These are phyloP conservation scores for Lachancea lanzarotensis DNA, from an alignment of 805 yeast species.

Conservation along the genomic window DNA sequence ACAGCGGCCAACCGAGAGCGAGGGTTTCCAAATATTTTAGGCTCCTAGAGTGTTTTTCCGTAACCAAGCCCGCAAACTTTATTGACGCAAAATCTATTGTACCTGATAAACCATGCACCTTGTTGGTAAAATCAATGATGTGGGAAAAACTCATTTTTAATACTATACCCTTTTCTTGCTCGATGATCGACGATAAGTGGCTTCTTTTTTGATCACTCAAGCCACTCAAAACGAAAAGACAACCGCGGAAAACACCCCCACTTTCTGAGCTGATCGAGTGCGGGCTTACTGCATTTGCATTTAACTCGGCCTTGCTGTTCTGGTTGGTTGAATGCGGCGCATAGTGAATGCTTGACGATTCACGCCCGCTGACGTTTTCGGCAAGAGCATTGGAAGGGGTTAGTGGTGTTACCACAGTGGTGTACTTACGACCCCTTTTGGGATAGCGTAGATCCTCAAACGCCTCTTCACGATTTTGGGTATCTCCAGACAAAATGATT, in stretches of 20 bases:
- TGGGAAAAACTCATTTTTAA: constrained; percentile 32
- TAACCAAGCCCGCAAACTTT: constrained; percentile 60
- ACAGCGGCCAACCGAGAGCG: constrained; percentile 81
- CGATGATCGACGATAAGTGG: constrained; percentile 33
- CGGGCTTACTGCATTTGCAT: background rate
- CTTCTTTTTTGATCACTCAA: constrained; percentile 26
- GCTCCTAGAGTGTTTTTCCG: constrained; percentile 55
- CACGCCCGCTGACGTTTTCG: background rate
- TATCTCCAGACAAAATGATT: constrained; percentile 18
- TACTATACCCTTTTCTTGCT: constrained; percentile 39
- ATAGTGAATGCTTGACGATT: background rate
- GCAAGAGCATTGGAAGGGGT: background rate
- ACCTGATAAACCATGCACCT: background rate
- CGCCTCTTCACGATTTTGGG: constrained; percentile 12
- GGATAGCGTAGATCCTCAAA: constrained; percentile 15
- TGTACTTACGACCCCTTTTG: constrained; percentile 19
- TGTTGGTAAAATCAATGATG: constrained; percentile 14
- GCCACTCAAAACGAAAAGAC: constrained; percentile 38
- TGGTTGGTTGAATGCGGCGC: background rate
- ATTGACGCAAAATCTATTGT: constrained; percentile 15
- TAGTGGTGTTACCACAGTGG: constrained; percentile 3
- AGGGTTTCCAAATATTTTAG: constrained; percentile 70
- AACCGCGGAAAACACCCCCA: constrained; percentile 26
- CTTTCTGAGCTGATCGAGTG: background rate
- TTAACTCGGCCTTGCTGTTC: background rate